Percentiles rank a stretch among this genome's conserved stretches.
phyloP scores from a whole-genome alignment of 208 protist species.

The Crithidia fasciculata region DNA sequence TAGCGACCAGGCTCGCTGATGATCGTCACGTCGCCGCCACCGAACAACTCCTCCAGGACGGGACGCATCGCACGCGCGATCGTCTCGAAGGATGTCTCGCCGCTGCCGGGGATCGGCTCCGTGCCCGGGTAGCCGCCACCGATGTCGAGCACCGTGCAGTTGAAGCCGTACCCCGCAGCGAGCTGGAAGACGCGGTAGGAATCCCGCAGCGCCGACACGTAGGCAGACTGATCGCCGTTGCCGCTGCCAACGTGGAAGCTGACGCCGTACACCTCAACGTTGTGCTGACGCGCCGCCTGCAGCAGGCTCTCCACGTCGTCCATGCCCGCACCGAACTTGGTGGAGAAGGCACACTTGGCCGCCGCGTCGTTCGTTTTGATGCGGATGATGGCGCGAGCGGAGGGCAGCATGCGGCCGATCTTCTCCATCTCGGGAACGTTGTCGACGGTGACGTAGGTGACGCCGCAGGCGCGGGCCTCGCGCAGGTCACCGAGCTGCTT shows the following conservation, averaged over 20 bases:
- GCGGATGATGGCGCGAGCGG: constrained; percentile 58
- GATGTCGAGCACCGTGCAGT: constrained; percentile 87
- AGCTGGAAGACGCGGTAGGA: constrained; percentile 62
- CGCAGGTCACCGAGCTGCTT: constrained; percentile 75
- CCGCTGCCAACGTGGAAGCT: constrained; percentile 92
- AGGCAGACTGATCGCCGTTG: constrained; percentile 64
- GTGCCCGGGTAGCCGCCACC: constrained; percentile 87
- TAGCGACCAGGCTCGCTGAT: constrained; percentile 88
- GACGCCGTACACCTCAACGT: constrained; percentile 75
- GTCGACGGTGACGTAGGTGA: constrained; percentile 86
- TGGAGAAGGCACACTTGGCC: constrained; percentile 73
- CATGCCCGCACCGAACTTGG: constrained; percentile 81
- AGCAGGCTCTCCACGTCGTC: constrained; percentile 54
- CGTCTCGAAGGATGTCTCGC: constrained; percentile 42
- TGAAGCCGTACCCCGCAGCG: constrained; percentile 63
- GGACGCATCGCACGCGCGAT: constrained; percentile 65
- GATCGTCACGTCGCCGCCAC: constrained; percentile 49
- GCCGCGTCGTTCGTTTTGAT: constrained; percentile 78
- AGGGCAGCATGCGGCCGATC: constrained; percentile 56
- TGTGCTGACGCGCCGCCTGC: constrained; percentile 33
- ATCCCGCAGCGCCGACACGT: constrained; percentile 59
- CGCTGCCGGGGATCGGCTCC: constrained; percentile 8
- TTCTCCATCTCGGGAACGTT: constrained; percentile 81
- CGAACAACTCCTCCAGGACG: constrained; percentile 73
- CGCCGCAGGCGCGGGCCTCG: constrained; percentile 48